A percentile compares a stretch with the other conserved stretches of the same genome.
These are phyloP conservation scores for Lactarius deliciosus DNA, from an alignment of 768 basidiomycete genomes.

Conservation along the genomic window DNA sequence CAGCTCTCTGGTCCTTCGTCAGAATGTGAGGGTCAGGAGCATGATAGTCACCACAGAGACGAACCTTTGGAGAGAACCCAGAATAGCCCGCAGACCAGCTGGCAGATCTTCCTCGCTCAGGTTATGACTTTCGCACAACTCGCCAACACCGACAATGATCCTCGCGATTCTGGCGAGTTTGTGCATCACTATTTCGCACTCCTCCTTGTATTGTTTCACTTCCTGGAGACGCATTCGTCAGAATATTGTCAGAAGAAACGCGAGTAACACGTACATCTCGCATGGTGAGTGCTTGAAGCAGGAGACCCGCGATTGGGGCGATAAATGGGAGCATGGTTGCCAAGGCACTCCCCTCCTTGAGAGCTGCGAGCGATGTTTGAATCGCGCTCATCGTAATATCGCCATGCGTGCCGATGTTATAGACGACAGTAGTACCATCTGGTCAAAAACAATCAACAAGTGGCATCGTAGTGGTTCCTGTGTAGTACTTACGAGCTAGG, in stretches of 20 bases:
- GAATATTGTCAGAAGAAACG: not conserved
- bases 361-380: not conserved
- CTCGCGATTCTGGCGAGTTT: not conserved
- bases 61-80: not conserved
- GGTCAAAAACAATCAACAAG: not conserved
- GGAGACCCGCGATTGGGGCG: not conserved
- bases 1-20: too few species aligned
- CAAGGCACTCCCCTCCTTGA: not conserved
- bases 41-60: too few species aligned
- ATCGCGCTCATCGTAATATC: not conserved
- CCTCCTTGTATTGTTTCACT: not conserved
- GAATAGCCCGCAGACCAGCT: not conserved
- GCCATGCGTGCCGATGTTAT: not conserved
- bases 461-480: not conserved
- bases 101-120: not conserved
- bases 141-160: not conserved
- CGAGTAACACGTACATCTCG: not conserved
- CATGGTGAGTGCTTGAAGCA: not conserved
- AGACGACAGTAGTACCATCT: not conserved
- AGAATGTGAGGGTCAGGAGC: too few species aligned
- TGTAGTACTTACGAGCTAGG: not conserved
- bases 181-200: not conserved
- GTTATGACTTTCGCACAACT: not conserved
- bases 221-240: not conserved
- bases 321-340: not conserved